phyloP scores from a whole-genome alignment of 1,284 basidiomycete species.

The Puccinia hordei region DNA sequence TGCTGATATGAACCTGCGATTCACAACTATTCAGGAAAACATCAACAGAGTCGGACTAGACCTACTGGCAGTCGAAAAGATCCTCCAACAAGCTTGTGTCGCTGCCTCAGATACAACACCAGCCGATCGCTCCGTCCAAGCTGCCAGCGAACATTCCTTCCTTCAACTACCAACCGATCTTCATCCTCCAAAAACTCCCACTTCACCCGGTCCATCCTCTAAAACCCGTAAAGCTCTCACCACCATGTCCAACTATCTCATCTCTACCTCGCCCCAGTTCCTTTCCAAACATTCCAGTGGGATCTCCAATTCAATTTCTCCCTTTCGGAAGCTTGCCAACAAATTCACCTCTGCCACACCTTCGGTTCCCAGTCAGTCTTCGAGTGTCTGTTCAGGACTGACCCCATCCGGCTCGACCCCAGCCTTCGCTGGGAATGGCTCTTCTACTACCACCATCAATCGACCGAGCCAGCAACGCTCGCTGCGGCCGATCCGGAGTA shows the following conservation, averaged over 20 bases:
- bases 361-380: slow-evolving; percentile 1
- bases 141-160: not conserved
- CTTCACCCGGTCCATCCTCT: not conserved
- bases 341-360: slow-evolving; percentile 18
- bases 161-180: not conserved
- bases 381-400: not conserved
- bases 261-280: slow-evolving; percentile 25
- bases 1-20: slow-evolving; percentile 34
- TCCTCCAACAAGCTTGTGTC: slow-evolving; percentile 17
- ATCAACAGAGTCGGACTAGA: slow-evolving; percentile 23
- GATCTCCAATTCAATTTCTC: not conserved
- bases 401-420: not conserved
- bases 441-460: not conserved
- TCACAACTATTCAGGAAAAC: slow-evolving; percentile 17
- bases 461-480: not conserved
- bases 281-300: slow-evolving; percentile 24
- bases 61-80: not conserved
- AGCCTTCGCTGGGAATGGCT: not conserved
- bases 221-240: slow-evolving; percentile 14
- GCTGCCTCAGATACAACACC: slow-evolving; percentile 7
- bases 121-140: slow-evolving; percentile 12
- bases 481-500: slow-evolving; percentile 16
- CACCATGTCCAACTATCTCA: slow-evolving; percentile 16
- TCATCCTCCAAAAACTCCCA: not conserved
- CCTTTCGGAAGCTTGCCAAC: slow-evolving; percentile 32